Base-by-base conservation (phyloP, 2,329 filamentous ascomycete genomes). In the Aciculosporium take region DNA sequence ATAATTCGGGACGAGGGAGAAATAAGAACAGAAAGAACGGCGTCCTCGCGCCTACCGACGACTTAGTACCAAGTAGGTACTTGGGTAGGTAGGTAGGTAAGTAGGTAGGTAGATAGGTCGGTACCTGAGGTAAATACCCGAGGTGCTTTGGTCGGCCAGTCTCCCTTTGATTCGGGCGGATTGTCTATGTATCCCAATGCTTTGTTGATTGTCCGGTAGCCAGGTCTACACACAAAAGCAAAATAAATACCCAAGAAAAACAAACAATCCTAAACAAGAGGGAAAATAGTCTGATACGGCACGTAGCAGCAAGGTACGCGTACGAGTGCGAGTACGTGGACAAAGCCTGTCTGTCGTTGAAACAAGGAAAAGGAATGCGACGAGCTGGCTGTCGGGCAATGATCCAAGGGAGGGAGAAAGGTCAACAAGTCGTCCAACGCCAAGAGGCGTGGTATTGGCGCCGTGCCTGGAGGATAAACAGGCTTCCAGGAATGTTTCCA, bases 281-380 rank as follows among this genome's bases (percentile, higher is more conserved):
- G n/a, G n/a, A n/a, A n/a, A n/a, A n/a, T n/a, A n/a, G n/a, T n/a
- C n/a, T n/a, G n/a, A n/a, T n/a, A n/a, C n/a, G n/a, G n/a, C n/a
- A n/a, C n/a, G n/a, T 5, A 5, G 24, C 24, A 9, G 13, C 32
- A 21, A 15, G 7, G 21, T 17, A 24, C 33, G n/a, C n/a, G n/a
- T n/a, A 7, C 33, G 15, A 29, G 39, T 31, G 34, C 12, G 25
- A 33, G 37, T 20, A 24, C 35, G 18, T 41, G 32, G 17, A 39
- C 33, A 30, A 30, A 29, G n/a, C n/a, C n/a, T 28, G 39, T 41
- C 21, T 35, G 34, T 25, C 15, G 39, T 39, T 35, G 44, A 39
- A 39, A 43, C 39, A 41, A 45, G 43, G 41, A 41, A 42, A 37
- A 45, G 47, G 47, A 49, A 47, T 47, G 43, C 18, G 40, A 40